Percentiles rank a stretch among this genome's conserved stretches.
Evolutionary conservation across 108 stramenopile genomes (phyloP).

Genomic region (Chaetoceros muelleri): DNA sequence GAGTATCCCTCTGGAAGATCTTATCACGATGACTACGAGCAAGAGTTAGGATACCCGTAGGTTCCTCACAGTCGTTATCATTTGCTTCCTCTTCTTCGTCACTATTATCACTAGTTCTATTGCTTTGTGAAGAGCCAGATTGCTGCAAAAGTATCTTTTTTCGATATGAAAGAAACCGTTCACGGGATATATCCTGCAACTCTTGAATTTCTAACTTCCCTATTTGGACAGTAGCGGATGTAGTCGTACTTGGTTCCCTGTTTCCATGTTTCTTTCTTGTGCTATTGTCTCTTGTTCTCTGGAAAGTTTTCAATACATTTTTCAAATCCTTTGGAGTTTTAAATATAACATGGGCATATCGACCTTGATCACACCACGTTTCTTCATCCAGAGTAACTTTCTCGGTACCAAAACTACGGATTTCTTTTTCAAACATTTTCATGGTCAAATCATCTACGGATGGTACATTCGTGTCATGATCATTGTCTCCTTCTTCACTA

Average conservation of each 20-base stretch:
- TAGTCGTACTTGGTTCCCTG: slow-evolving; percentile 4
- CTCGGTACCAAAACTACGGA: slow-evolving; percentile 20
- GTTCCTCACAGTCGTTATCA: slow-evolving; percentile 8
- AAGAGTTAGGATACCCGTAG: slow-evolving; percentile 37
- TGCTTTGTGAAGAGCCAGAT: no score
- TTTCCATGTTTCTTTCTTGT: slow-evolving; percentile 8
- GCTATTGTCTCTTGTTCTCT: slow-evolving; percentile 26
- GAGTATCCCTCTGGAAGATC: slow-evolving; percentile 28
- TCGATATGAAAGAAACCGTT: slow-evolving; percentile 4
- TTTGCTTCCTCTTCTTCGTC: slow-evolving; percentile 11
- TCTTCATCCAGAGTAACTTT: slow-evolving; percentile 17
- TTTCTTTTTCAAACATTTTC: slow-evolving; percentile 8
- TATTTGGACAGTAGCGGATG: slow-evolving; percentile 18
- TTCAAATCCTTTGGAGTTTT: slow-evolving; percentile 52
- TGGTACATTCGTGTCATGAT: background rate
- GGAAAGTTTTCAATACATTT: slow-evolving; percentile 31
- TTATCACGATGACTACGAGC: slow-evolving; percentile 30
- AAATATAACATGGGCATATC: slow-evolving; percentile 79
- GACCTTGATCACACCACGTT: slow-evolving; percentile 19
- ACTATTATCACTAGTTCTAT: slow-evolving; percentile 22
- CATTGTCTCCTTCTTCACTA: background rate
- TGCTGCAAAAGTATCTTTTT: slow-evolving; percentile 1
- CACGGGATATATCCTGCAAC: slow-evolving; percentile 23
- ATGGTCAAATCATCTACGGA: slow-evolving; percentile 8
- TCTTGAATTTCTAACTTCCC: slow-evolving; percentile 41